Conservation (phyloP, 306 rosid species). For the Rosa multiflora region DNA sequence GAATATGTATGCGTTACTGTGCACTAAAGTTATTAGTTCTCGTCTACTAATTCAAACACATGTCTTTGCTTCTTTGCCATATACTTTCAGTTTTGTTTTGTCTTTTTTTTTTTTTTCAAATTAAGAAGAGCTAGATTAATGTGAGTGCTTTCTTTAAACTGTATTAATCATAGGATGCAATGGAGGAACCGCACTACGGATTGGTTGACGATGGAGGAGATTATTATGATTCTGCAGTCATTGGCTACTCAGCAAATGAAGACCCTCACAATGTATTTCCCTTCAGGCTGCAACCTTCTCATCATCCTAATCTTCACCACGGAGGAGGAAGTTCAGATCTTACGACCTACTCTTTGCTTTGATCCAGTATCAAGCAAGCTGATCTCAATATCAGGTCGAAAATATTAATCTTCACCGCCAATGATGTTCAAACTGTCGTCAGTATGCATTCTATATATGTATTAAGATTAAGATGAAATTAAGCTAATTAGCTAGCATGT, state of each 20-base stretch:
- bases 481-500: neutral
- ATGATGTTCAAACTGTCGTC: neutral
- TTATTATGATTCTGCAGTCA: slow-evolving; percentile 45
- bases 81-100: no score
- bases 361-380: slow-evolving; percentile 27
- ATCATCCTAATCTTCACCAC: slow-evolving; percentile 42
- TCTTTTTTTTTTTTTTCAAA: neutral
- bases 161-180: slow-evolving; percentile 42
- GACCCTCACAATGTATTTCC: slow-evolving; percentile 60
- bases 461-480: neutral
- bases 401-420: neutral
- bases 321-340: slow-evolving; percentile 45
- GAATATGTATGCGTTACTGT: slow-evolving; percentile 44
- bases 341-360: slow-evolving; percentile 62
- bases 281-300: slow-evolving; percentile 43
- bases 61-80: neutral
- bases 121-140: neutral
- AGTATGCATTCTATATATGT: neutral
- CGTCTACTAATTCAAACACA: neutral
- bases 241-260: slow-evolving; percentile 58
- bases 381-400: neutral
- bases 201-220: slow-evolving; percentile 54
- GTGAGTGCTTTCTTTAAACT: neutral
- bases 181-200: slow-evolving; percentile 55
- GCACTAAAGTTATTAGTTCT: neutral